Percentiles rank a stretch among this genome's conserved stretches.
phyloP scores from a whole-genome alignment of 768 basidiomycete genomes.

The Psilocybe sp. region DNA sequence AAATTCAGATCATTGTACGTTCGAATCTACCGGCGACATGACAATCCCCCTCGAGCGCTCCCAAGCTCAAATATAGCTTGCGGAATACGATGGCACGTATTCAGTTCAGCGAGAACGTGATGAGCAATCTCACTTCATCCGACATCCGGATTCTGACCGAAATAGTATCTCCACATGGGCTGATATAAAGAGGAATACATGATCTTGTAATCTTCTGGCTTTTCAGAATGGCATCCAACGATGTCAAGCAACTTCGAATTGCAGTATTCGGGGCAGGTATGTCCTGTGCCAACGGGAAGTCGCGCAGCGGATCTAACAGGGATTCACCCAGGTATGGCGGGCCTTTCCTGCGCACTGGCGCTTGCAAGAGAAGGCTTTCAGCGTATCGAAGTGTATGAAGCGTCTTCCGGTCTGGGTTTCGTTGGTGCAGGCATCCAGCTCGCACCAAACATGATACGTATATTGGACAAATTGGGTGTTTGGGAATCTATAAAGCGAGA shows the following conservation, averaged over 20 bases:
- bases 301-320: background rate
- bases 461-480: constrained; percentile 4
- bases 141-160: too few relatives aligned
- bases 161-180: too few relatives aligned
- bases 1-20: too few relatives aligned
- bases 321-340: background rate
- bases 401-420: constrained; percentile 1
- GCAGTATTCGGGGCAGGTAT: constrained; percentile 3
- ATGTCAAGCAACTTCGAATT: background rate
- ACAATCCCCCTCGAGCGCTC: too few relatives aligned
- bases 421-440: constrained; percentile 7
- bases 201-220: too few relatives aligned
- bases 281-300: background rate
- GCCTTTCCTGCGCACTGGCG: constrained; percentile 1
- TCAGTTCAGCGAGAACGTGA: too few relatives aligned
- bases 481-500: constrained; percentile 1
- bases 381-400: constrained; percentile 1
- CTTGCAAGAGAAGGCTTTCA: constrained; percentile 1
- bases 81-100: too few relatives aligned
- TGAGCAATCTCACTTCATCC: too few relatives aligned
- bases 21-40: too few relatives aligned
- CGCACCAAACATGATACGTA: constrained; percentile 4
- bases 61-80: too few relatives aligned
- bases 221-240: background rate
- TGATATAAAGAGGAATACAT: too few relatives aligned